Evolutionary conservation across 805 yeast species (phyloP), one percentile per base, ranked within the genome.

Genomic region (Kuraishia ogatae): DNA sequence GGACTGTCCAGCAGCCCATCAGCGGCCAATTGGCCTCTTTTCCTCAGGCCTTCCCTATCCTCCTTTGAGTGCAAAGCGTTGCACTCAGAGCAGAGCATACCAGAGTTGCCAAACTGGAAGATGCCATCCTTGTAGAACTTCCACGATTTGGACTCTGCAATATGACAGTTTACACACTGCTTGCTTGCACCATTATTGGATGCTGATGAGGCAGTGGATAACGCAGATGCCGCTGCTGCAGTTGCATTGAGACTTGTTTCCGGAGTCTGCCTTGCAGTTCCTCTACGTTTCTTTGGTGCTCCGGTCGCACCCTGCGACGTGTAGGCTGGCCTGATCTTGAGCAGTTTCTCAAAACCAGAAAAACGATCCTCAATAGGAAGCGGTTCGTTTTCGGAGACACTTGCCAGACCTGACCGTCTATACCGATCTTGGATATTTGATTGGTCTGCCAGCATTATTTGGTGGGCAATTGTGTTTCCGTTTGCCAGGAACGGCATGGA

Each of bases 91-190:
- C 73, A 70, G 39, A 70, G 56, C n/a, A 62, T 58, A 1, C 73
- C 73, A 1, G 72, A 60, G 57, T 70, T 70, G 11, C 70, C 72
- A 52, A 63, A 62, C 56, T 68, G 70, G 51, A 66, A 70, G 7
- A 69, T 62, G 1, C 73, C 73, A 23, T 64, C 68, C 29, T 60
- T 63, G 56, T 66, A 63, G 50, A 62, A 70, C 55, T 63, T 69
- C 58, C 64, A 70, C 17, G 71, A 71, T 2, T 67, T 70, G 53
- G 63, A 57, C 2, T 65, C 54, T 1, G 57, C 58, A 8, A 66
- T 60, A 2, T 64, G 58, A 58, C 73, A 70, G 55, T 70, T 70
- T 48, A 70, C 59, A 55, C 73, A 70, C 52, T 39, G 52, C 7
- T 19, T 51, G 10, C 46, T 35, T 17, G 19, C 13, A 10, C 24